These are phyloP conservation scores for Alternaria postmessia DNA, from an alignment of 2,329 filamentous ascomycete genomes.

Conservation along the genomic window DNA sequence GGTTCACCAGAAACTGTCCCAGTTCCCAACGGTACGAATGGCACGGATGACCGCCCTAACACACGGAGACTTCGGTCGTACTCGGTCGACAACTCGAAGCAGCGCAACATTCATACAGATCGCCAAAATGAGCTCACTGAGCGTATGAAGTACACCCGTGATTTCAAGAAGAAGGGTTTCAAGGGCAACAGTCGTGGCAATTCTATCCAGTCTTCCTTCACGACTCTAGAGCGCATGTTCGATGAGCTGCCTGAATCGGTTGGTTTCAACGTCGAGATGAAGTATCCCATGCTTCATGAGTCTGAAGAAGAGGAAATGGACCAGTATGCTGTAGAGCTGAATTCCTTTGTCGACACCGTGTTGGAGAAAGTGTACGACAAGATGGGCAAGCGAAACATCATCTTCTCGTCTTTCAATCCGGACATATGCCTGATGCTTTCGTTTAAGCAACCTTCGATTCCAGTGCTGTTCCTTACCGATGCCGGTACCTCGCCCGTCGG, in stretches of 20 bases:
- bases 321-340: constrained; percentile 92
- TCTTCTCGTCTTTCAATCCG: constrained; percentile 97
- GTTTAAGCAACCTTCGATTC: constrained; percentile 97
- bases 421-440: constrained; percentile 93
- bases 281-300: constrained; percentile 98
- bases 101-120: constrained; percentile 51
- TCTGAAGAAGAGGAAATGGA: constrained; percentile 97
- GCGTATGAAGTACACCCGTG: constrained; percentile 95
- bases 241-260: constrained; percentile 79
- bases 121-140: constrained; percentile 69
- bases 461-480: constrained; percentile 92
- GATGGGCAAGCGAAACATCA: constrained; percentile 83
- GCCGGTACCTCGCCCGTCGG: constrained; percentile 82
- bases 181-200: constrained; percentile 94
- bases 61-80: constrained; percentile 61
- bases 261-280: constrained; percentile 99
- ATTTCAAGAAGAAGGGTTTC: constrained; percentile 93
- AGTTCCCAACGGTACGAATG: constrained; percentile 24
- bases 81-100: constrained; percentile 63
- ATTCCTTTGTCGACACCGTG: constrained; percentile 95
- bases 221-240: constrained; percentile 93
- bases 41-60: constrained; percentile 24
- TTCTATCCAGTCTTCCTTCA: constrained; percentile 95
- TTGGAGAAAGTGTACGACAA: constrained; percentile 89
- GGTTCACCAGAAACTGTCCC: constrained; percentile 52